Evolutionary conservation across 2,329 filamentous ascomycete genomes (phyloP), one percentile per base, ranked within the genome.

Genomic region (Fusarium sp.): DNA sequence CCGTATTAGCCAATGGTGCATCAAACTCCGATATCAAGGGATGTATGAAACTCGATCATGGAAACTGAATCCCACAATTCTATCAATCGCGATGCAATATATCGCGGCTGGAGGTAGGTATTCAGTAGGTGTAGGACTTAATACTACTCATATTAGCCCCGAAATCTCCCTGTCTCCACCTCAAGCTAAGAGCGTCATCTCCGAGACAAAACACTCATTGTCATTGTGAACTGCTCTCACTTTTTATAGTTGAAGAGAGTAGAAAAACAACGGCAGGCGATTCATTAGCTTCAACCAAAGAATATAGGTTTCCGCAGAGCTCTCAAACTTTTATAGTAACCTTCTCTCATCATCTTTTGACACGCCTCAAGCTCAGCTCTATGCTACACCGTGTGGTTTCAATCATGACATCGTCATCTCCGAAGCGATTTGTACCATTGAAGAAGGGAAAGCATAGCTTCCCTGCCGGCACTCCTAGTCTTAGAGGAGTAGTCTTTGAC

Each of bases 401-500:
- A 59, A 82, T 77, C 50, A 87, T 87, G 86, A 73, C 81, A 58
- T 76, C 81, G 27, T 69, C 74, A 55, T 65, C 75, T 52, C 80
- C 81, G 30, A 83, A 83, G 70, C 84, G 83, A 35, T 92, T 92
- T 75, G 87, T 88, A 45, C 89, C 90, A 14, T 78, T 92, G 52
- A 83, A 81, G 63, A 76, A 80, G 23, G 80, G 79, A 10, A 73
- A 76, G 13, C 57, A 68, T 53, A 69, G 67, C 14, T 70, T 80
- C 8, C 75, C 79, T 6, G 73, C 76, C 27, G 77, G 78, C 12
- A 78, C 81, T 26, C 86, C 87, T 4, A 83, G 78, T 61, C 80
- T 92, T 32, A 84, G 85, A 66, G 90, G 90, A 6, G 82, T 92
- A 3, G 86, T 98, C 17, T 98, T 98, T 81, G 95, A 99, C 82